A percentile compares a stretch with the other conserved stretches of the same genome.
These are phyloP conservation scores for Asterophora parasitica DNA, from an alignment of 768 basidiomycete genomes.

Conservation along the genomic window DNA sequence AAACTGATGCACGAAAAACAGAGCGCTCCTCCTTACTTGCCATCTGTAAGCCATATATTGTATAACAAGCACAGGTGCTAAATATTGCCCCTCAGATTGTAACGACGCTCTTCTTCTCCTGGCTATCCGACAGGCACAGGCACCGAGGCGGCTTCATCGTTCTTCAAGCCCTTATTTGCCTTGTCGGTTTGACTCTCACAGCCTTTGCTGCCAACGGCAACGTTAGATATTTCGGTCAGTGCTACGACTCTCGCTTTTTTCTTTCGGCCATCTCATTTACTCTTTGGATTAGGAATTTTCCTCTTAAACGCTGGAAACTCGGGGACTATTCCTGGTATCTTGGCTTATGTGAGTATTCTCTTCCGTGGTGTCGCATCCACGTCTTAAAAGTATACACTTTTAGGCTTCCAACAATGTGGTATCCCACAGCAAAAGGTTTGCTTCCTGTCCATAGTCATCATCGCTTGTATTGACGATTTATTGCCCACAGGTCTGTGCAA, in stretches of 20 bases:
- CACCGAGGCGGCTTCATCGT: slow-evolving; percentile 40
- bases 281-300: slow-evolving; percentile 31
- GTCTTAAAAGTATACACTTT: not conserved
- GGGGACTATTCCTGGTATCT: slow-evolving; percentile 38
- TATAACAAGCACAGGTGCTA: not conserved
- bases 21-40: slow-evolving; percentile 44
- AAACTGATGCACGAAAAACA: slow-evolving; percentile 12
- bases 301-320: slow-evolving; percentile 39
- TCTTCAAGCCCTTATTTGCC: slow-evolving; percentile 32
- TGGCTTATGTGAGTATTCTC: slow-evolving; percentile 33
- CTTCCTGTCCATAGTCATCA: not conserved
- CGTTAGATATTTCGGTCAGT: slow-evolving; percentile 40
- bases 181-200: slow-evolving; percentile 33
- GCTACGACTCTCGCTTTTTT: not conserved
- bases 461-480: not conserved
- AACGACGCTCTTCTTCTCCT: slow-evolving; percentile 40
- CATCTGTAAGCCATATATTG: slow-evolving; percentile 28
- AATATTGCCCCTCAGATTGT: slow-evolving; percentile 23
- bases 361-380: not conserved
- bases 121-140: slow-evolving; percentile 39
- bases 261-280: slow-evolving; percentile 5
- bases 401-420: slow-evolving; percentile 44
- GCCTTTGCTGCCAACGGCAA: slow-evolving; percentile 32
- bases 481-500: slow-evolving; percentile 24
- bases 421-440: slow-evolving; percentile 40